These are phyloP conservation scores for Taphrina confusa DNA, from an alignment of 1,139 yeast genomes.

Conservation along the genomic window DNA sequence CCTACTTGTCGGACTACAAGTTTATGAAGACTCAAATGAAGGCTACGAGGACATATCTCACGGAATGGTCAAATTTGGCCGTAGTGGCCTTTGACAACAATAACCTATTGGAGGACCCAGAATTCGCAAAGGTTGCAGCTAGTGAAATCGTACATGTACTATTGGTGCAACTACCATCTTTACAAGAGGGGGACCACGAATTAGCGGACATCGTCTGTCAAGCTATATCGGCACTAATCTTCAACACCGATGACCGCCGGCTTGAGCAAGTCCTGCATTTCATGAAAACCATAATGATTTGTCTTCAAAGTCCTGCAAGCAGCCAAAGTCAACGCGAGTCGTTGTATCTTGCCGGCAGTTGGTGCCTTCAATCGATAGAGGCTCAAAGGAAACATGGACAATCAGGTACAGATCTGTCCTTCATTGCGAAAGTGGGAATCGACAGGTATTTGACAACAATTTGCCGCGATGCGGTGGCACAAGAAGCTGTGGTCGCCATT, in stretches of 20 bases:
- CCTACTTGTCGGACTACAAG: neutral
- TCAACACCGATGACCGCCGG: neutral
- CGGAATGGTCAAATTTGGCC: neutral
- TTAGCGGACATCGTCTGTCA: constrained; percentile 1
- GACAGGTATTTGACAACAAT: constrained; percentile 2
- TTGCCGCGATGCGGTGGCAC: constrained; percentile 2
- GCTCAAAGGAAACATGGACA: neutral
- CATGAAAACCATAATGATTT: neutral
- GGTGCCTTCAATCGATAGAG: neutral
- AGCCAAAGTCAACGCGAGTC: constrained; percentile 15
- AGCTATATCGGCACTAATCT: neutral
- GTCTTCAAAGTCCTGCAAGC: constrained; percentile 11
- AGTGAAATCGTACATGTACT: neutral
- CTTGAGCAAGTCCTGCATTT: neutral
- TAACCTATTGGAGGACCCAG: neutral
- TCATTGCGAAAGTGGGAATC: neutral
- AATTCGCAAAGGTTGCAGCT: neutral
- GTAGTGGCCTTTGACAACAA: neutral
- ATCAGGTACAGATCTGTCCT: neutral
- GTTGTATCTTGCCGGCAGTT: constrained; percentile 8
- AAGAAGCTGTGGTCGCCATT: constrained; percentile 3
- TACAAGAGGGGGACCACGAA: constrained; percentile 1
- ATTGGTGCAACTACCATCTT: neutral
- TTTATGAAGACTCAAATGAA: neutral
- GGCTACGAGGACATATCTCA: neutral